These are phyloP conservation scores for Helotiales sp. DNA, from an alignment of 2,329 filamentous ascomycete genomes.

Conservation along the genomic window DNA sequence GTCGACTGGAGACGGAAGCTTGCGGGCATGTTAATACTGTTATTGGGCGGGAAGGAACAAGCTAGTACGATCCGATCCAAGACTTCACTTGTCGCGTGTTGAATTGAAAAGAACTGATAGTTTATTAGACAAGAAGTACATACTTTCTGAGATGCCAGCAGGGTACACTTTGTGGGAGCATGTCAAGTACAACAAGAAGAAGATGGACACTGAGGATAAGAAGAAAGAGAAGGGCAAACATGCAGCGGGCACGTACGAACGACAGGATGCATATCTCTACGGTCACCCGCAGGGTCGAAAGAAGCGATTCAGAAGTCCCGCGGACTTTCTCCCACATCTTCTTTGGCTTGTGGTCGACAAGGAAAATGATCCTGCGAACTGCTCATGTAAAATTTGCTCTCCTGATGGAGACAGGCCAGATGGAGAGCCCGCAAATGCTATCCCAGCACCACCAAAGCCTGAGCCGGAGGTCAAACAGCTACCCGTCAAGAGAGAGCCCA, in stretches of 20 bases:
- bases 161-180: conserved; percentile 59
- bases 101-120: conserved; percentile 9
- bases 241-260: conserved; percentile 48
- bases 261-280: conserved; percentile 61
- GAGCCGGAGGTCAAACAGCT: background rate
- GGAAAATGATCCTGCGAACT: conserved; percentile 51
- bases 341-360: conserved; percentile 56
- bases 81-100: background rate
- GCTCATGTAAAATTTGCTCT: conserved; percentile 56
- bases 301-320: conserved; percentile 58
- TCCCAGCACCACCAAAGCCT: conserved; percentile 18
- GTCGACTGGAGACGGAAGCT: conserved; percentile 59
- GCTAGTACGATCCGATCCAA: conserved; percentile 14
- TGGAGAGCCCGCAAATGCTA: conserved; percentile 22
- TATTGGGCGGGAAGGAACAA: conserved; percentile 40
- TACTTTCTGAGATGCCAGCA: conserved; percentile 54
- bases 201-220: conserved; percentile 39
- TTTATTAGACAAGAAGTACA: conserved; percentile 42
- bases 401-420: conserved; percentile 48
- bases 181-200: conserved; percentile 48
- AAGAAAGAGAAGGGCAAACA: conserved; percentile 42
- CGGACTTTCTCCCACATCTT: conserved; percentile 60
- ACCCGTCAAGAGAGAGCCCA: background rate
- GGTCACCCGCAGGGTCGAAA: conserved; percentile 56
- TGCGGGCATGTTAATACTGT: conserved; percentile 55